Percentiles rank a stretch among this genome's conserved stretches.
Conservation (phyloP, 2,329 filamentous ascomycete genomes). For the Penicillium palitans region DNA sequence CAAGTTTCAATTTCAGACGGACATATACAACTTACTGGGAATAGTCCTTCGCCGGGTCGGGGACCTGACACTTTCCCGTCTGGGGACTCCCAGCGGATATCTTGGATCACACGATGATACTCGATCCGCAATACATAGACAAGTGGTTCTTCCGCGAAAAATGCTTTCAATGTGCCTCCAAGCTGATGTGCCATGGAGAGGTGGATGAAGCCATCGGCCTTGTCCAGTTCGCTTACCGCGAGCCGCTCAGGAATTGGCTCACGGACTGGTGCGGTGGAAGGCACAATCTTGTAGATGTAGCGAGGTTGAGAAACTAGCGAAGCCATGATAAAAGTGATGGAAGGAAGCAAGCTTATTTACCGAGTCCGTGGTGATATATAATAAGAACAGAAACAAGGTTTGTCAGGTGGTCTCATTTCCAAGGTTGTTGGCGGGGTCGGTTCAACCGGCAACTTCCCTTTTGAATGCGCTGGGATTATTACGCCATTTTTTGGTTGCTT, state of each 20-base stretch:
- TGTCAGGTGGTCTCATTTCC: conserved; percentile 6
- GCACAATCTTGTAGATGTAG: conserved; percentile 43
- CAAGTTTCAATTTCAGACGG: background rate
- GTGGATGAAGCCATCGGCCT: conserved; percentile 40
- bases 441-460: conserved; percentile 12
- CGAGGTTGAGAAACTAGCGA: conserved; percentile 24
- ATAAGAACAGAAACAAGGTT: background rate
- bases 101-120: conserved; percentile 29
- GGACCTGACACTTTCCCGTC: conserved; percentile 40
- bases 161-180: conserved; percentile 40
- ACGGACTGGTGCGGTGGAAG: conserved; percentile 36
- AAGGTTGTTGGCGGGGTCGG: conserved; percentile 12
- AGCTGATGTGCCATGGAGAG: conserved; percentile 41
- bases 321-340: conserved; percentile 14
- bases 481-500: background rate
- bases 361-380: background rate
- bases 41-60: conserved; percentile 41
- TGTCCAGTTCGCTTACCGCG: conserved; percentile 40
- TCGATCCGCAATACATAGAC: conserved; percentile 42
- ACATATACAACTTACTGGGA: conserved; percentile 37
- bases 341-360: conserved; percentile 2
- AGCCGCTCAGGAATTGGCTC: conserved; percentile 40
- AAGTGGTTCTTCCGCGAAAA: conserved; percentile 40
- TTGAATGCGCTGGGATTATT: background rate
- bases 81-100: conserved; percentile 42